Evolutionary conservation across 2,329 filamentous ascomycete genomes (phyloP).

Genomic region (Paracoccidioides brasiliensis): DNA sequence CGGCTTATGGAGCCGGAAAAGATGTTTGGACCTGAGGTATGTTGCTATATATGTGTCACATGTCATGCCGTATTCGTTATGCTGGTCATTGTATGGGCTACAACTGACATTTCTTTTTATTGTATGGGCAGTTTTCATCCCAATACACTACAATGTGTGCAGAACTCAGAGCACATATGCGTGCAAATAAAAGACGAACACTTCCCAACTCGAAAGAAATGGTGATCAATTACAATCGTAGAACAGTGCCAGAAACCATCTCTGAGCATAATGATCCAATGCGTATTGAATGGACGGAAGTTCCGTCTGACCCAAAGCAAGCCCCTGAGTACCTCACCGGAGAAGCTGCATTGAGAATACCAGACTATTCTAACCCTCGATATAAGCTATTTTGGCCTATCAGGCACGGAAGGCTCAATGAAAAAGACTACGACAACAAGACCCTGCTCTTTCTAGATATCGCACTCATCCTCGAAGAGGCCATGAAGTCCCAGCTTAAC

Average conservation of each 20-base stretch:
- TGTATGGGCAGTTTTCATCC: conserved; percentile 38
- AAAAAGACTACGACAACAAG: conserved; percentile 70
- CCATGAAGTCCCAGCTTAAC: conserved; percentile 72
- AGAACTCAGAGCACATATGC: conserved; percentile 82
- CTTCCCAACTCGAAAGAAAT: conserved; percentile 95
- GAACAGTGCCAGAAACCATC: conserved; percentile 72
- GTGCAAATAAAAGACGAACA: conserved; percentile 84
- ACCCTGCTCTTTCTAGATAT: conserved; percentile 77
- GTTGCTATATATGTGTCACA: conserved; percentile 12
- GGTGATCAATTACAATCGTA: conserved; percentile 85
- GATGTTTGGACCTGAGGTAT: conserved; percentile 74
- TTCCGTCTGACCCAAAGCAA: conserved; percentile 44
- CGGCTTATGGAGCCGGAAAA: conserved; percentile 50
- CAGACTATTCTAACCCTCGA: conserved; percentile 74
- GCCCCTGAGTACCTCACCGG: conserved; percentile 72
- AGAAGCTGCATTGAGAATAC: conserved; percentile 67
- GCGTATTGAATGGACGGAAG: conserved; percentile 89
- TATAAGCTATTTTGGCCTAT: conserved; percentile 93
- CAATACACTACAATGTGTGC: conserved; percentile 69
- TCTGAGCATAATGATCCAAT: conserved; percentile 89
- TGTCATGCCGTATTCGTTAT: neutral
- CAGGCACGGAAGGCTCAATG: conserved; percentile 74
- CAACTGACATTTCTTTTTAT: neutral
- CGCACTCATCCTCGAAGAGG: conserved; percentile 72
- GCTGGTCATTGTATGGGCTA: neutral